These are phyloP conservation scores for Chlorella ohadii DNA, from an alignment of 139 green algal genomes.

Conservation along the genomic window DNA sequence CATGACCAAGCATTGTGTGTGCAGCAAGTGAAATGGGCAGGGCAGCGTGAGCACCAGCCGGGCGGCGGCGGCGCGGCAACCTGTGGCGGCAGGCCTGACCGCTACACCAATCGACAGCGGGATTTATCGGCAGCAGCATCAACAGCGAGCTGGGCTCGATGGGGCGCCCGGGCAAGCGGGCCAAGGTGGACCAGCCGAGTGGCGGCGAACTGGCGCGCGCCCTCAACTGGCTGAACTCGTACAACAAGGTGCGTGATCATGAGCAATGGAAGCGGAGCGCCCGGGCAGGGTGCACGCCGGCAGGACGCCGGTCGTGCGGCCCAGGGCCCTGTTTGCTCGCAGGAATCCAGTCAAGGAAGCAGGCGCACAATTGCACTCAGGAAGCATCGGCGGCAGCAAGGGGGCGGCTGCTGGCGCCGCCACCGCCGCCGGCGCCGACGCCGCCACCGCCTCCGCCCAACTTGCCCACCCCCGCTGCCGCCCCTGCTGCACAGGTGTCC, in stretches of 20 bases:
- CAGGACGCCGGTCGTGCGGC: background rate
- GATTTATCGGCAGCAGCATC: too few relatives aligned
- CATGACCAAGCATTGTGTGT: background rate
- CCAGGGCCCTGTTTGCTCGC: background rate
- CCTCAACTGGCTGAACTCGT: constrained; percentile 49
- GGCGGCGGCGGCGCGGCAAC: too few relatives aligned
- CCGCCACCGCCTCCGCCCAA: background rate
- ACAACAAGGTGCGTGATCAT: background rate
- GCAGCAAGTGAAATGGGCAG: background rate
- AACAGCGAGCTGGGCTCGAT: background rate
- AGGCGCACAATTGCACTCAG: too few relatives aligned
- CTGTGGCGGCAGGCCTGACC: background rate
- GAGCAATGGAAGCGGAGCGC: background rate
- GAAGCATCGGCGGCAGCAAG: background rate
- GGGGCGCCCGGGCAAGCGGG: background rate
- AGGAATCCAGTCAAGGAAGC: too few relatives aligned
- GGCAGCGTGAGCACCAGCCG: background rate
- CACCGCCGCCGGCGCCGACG: background rate
- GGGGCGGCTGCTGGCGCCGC: background rate
- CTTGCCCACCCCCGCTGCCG: background rate
- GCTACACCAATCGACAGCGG: too few relatives aligned
- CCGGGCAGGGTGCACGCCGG: background rate
- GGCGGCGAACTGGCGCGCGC: background rate
- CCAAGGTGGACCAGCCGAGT: background rate
- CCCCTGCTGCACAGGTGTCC: background rate